Conservation (phyloP, 495 filamentous ascomycete genomes). For the Halenospora varia region DNA sequence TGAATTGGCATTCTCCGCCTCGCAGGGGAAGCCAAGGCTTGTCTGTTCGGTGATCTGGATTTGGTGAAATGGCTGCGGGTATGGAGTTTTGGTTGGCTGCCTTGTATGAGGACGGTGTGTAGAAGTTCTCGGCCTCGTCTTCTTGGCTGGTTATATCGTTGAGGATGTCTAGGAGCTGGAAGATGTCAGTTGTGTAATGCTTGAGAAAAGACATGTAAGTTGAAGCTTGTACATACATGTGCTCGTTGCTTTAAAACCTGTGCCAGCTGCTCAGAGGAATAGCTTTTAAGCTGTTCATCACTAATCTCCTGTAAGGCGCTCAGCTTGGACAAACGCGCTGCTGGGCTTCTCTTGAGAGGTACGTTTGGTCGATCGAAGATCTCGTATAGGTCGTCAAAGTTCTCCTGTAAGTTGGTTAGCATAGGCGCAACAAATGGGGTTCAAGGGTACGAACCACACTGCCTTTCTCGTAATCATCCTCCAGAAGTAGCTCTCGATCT, state of each 20-base stretch:
- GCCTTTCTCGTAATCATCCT: conserved; percentile 31
- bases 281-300: conserved; percentile 41
- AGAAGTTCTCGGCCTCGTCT: too few species aligned
- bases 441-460: conserved; percentile 22
- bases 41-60: not conserved
- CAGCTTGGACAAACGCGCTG: conserved; percentile 13
- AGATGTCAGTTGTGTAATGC: not conserved
- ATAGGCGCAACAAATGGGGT: conserved; percentile 1
- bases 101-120: not conserved
- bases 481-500: conserved; percentile 46
- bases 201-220: not conserved
- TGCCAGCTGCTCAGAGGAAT: conserved; percentile 36
- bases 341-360: conserved; percentile 13
- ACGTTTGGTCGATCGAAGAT: conserved; percentile 13
- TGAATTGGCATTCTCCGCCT: conserved; percentile 43
- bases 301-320: conserved; percentile 48
- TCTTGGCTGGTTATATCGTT: conserved; percentile 3
- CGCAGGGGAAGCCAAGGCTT: conserved; percentile 36
- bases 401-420: conserved; percentile 19
- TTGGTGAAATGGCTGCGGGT: not conserved
- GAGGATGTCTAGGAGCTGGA: conserved; percentile 25
- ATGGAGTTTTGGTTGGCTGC: not conserved
- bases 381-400: conserved; percentile 26
- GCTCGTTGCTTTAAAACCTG: conserved; percentile 37
- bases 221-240: conserved; percentile 10